These are phyloP conservation scores for Leccinum ponderosum DNA, from an alignment of 1,284 basidiomycete genomes.

Conservation along the genomic window DNA sequence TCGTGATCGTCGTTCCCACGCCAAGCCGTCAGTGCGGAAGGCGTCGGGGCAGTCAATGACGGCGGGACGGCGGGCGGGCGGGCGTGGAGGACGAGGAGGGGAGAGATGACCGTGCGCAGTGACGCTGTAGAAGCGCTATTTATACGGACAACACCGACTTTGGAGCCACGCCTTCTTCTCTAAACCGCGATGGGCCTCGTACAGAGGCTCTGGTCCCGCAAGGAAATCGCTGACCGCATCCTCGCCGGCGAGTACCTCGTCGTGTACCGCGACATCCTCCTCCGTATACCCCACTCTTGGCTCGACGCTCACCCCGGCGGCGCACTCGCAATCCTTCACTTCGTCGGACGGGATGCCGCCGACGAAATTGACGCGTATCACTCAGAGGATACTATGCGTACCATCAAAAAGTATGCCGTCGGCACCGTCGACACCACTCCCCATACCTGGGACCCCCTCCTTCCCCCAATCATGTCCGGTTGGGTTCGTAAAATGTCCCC, in stretches of 20 bases:
- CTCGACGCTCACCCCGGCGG: constrained; percentile 89
- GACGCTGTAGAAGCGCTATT: constrained; percentile 17
- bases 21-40: not conserved
- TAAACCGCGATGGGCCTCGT: constrained; percentile 27
- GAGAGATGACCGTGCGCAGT: constrained; percentile 4
- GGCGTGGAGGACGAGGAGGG: constrained; percentile 4
- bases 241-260: constrained; percentile 79
- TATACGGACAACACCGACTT: constrained; percentile 22
- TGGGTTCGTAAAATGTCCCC: constrained; percentile 57
- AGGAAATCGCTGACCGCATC: constrained; percentile 67
- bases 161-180: not conserved
- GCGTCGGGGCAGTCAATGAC: constrained; percentile 13
- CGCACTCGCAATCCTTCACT: constrained; percentile 88
- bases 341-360: constrained; percentile 92
- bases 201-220: constrained; percentile 48
- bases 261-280: constrained; percentile 75
- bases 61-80: constrained; percentile 2
- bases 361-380: constrained; percentile 97
- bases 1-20: constrained; percentile 27
- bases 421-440: constrained; percentile 66
- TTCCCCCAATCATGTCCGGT: constrained; percentile 89
- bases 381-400: constrained; percentile 59
- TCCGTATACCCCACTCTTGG: constrained; percentile 86
- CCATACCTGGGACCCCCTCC: constrained; percentile 75
- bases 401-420: constrained; percentile 73